Conservation (phyloP, 2,329 filamentous ascomycete genomes). For the Lachnellula suecica region DNA sequence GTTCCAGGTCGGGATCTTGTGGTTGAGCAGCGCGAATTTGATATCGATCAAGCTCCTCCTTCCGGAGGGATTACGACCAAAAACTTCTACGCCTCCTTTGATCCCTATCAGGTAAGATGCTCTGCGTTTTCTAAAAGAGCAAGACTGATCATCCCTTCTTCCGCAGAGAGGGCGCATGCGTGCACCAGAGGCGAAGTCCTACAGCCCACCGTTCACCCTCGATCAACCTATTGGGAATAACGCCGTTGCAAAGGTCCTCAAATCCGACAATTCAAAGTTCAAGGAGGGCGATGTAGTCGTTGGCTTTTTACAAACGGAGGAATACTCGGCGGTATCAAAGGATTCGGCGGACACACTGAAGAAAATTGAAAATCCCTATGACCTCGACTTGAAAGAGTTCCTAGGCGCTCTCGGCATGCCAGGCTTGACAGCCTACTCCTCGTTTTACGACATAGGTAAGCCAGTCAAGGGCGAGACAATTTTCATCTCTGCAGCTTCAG, state of each 20-base stretch:
- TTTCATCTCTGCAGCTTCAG: constrained; percentile 72
- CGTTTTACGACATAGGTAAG: constrained; percentile 72
- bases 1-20: constrained; percentile 69
- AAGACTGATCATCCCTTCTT: neutral
- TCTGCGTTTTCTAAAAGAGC: neutral
- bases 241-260: constrained; percentile 67
- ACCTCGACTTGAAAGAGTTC: constrained; percentile 66
- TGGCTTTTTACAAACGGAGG: constrained; percentile 58
- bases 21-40: constrained; percentile 66
- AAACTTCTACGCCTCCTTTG: constrained; percentile 73
- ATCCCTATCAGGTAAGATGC: constrained; percentile 65
- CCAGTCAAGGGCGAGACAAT: constrained; percentile 77
- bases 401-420: constrained; percentile 78
- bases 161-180: constrained; percentile 77
- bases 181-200: constrained; percentile 61
- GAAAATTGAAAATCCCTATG: constrained; percentile 68
- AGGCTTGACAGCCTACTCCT: constrained; percentile 72
- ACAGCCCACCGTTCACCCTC: constrained; percentile 61
- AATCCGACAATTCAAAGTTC: constrained; percentile 64
- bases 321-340: constrained; percentile 61
- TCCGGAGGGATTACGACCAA: constrained; percentile 68
- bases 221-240: constrained; percentile 63
- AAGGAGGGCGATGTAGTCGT: constrained; percentile 66
- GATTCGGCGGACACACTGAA: constrained; percentile 39
- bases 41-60: constrained; percentile 59